These are phyloP conservation scores for Amaranthus cruentus DNA, from an alignment of 148 eudicot species.

Conservation along the genomic window DNA sequence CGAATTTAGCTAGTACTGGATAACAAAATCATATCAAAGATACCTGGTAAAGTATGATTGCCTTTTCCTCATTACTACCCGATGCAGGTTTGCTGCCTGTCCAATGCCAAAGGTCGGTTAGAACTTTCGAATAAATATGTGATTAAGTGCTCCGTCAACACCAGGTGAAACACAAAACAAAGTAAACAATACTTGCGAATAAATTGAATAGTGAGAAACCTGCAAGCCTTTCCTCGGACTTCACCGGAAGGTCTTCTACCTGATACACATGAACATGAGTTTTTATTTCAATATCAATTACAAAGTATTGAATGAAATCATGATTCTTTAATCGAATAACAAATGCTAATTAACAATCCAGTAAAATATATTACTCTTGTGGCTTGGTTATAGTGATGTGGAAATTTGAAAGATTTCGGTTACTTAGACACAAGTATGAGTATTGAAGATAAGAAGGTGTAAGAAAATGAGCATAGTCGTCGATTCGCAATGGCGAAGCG, in stretches of 20 bases:
- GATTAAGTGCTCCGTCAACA: background rate
- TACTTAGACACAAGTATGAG: no score
- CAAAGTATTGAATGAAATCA: no score
- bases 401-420: no score
- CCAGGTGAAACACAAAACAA: background rate
- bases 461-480: no score
- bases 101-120: constrained; percentile 15
- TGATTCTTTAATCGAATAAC: no score
- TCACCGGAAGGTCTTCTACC: constrained; percentile 46
- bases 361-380: background rate
- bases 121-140: background rate
- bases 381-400: no score
- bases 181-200: background rate
- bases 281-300: no score
- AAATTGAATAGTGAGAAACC: constrained; percentile 34
- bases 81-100: constrained; percentile 49
- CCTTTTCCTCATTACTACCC: constrained; percentile 58
- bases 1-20: constrained; percentile 7
- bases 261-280: constrained; percentile 23
- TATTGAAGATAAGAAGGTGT: no score
- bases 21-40: constrained; percentile 9
- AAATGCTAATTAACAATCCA: background rate
- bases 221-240: constrained; percentile 48
- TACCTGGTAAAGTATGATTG: constrained; percentile 93
- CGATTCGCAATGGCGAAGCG: no score